These are phyloP conservation scores for Starmera dryadoides DNA, from an alignment of 805 yeast species.

Conservation along the genomic window DNA sequence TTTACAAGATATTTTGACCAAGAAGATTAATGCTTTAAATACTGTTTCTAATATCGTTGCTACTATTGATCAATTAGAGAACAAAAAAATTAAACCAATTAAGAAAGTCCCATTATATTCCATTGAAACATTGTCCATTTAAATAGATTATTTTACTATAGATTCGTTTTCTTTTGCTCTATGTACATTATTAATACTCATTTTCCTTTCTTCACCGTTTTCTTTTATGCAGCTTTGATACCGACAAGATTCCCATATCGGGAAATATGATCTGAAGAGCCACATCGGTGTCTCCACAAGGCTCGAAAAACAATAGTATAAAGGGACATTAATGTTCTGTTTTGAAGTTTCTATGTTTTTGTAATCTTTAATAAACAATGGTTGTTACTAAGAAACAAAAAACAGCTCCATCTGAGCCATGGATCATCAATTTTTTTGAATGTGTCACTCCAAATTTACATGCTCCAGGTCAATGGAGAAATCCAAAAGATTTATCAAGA, in stretches of 20 bases:
- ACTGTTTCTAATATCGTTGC: conserved; percentile 27
- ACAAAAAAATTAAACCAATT: conserved; percentile 23
- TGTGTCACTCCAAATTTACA: conserved; percentile 5
- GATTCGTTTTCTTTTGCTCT: no score
- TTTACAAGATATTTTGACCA: conserved; percentile 36
- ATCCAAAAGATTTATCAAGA: conserved; percentile 3
- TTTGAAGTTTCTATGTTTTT: no score
- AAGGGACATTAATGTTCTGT: no score
- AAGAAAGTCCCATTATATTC: conserved; percentile 48
- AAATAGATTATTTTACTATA: no score
- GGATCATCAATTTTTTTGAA: conserved; percentile 2
- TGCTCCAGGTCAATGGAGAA: conserved; percentile 13
- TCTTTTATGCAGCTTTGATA: no score
- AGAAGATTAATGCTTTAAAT: conserved; percentile 38
- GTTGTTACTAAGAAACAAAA: not conserved
- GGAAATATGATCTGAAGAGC: no score
- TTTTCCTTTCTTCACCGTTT: no score
- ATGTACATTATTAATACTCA: no score
- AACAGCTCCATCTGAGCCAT: not conserved
- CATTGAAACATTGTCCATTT: conserved; percentile 45
- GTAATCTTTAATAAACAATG: no score
- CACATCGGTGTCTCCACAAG: no score
- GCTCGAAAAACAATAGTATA: no score
- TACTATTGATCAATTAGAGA: conserved; percentile 20
- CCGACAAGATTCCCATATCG: no score